Conservation (phyloP, 2,329 filamentous ascomycete species). For the Pyrenophora tritici-repentis region DNA sequence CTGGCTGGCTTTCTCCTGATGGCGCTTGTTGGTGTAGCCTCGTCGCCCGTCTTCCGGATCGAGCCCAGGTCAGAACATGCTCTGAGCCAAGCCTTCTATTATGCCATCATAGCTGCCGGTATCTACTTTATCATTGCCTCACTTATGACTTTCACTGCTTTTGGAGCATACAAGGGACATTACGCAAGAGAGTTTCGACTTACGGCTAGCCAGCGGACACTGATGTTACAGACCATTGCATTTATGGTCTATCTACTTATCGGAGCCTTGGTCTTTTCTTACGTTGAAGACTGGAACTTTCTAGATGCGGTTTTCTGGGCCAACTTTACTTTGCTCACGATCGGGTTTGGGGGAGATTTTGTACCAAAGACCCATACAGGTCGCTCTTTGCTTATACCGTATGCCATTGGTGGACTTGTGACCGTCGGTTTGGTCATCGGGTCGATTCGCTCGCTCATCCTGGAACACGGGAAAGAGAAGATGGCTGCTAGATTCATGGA, state of each 20-base stretch:
- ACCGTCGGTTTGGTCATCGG: conserved; percentile 61
- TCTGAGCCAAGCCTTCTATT: conserved; percentile 63
- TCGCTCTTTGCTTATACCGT: conserved; percentile 58
- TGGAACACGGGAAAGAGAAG: conserved; percentile 58
- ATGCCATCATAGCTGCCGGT: conserved; percentile 61
- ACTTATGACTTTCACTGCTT: conserved; percentile 61
- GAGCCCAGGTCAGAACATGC: conserved; percentile 51
- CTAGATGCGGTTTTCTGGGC: conserved; percentile 62
- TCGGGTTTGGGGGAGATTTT: conserved; percentile 59
- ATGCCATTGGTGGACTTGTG: conserved; percentile 60
- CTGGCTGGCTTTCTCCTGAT: conserved; percentile 60
- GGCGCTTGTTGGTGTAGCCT: conserved; percentile 55
- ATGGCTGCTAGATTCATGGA: conserved; percentile 57
- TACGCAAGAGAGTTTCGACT: conserved; percentile 63
- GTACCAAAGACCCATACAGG: conserved; percentile 57
- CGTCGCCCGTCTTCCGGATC: conserved; percentile 51
- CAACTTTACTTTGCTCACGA: conserved; percentile 61
- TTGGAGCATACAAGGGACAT: conserved; percentile 59
- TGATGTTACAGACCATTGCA: conserved; percentile 59
- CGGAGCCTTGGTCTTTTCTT: conserved; percentile 53
- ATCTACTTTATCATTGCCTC: conserved; percentile 62
- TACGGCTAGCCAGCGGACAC: conserved; percentile 60
- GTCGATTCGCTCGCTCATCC: conserved; percentile 56
- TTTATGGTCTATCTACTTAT: conserved; percentile 56
- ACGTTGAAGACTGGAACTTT: conserved; percentile 59